Percentiles rank a stretch among this genome's conserved stretches.
These are phyloP conservation scores for Kodamaea neixiangensis DNA, from an alignment of 805 yeast species.

Conservation along the genomic window DNA sequence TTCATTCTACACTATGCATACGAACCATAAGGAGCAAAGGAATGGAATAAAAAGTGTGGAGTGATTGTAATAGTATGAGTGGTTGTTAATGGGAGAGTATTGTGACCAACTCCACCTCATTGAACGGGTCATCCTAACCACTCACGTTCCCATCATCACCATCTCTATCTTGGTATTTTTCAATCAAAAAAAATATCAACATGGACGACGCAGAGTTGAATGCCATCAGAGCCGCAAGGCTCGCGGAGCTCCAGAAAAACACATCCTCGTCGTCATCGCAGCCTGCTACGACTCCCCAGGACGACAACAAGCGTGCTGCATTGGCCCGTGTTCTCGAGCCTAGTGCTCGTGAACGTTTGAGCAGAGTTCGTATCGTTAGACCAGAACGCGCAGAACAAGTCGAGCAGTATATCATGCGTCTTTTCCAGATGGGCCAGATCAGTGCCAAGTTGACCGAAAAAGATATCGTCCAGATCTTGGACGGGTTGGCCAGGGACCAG, in stretches of 20 bases:
- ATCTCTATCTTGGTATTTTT: no score
- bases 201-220: constrained; percentile 89
- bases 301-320: constrained; percentile 42
- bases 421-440: constrained; percentile 77
- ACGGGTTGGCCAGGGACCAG: constrained; percentile 77
- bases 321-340: constrained; percentile 76
- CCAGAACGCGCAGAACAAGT: constrained; percentile 91
- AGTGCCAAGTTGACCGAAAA: constrained; percentile 73
- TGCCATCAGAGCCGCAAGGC: constrained; percentile 91
- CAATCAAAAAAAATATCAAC: background rate
- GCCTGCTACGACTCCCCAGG: constrained; percentile 21
- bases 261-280: constrained; percentile 25
- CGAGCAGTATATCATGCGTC: constrained; percentile 71
- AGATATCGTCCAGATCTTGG: constrained; percentile 80
- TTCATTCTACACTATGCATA: no score
- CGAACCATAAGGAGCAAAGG: no score
- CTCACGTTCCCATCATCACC: no score
- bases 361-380: constrained; percentile 83
- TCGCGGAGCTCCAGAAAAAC: constrained; percentile 74
- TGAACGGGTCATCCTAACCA: no score
- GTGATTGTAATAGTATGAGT: no score
- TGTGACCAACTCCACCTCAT: no score
- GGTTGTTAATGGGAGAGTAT: no score
- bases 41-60: no score
- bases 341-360: constrained; percentile 82